Evolutionary conservation across 495 filamentous ascomycete species (phyloP).

Genomic region (Parathielavia appendiculata): DNA sequence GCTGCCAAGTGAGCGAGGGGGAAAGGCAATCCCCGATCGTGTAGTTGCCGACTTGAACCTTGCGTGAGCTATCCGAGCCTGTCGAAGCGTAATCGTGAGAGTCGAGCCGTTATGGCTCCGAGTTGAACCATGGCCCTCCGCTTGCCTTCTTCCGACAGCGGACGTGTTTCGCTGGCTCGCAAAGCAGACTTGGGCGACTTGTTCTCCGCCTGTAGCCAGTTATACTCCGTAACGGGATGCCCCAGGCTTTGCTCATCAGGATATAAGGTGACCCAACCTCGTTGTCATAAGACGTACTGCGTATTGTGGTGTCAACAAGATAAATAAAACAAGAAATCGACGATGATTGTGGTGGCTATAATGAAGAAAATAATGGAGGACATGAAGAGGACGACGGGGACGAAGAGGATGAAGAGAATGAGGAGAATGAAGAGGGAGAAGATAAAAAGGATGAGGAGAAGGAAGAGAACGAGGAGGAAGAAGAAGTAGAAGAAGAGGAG

Average conservation of each 20-base stretch:
- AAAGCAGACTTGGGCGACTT: neutral
- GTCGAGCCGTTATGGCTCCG: constrained; percentile 12
- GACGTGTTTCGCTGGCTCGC: neutral
- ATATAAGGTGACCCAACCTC: constrained; percentile 22
- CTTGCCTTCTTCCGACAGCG: constrained; percentile 14
- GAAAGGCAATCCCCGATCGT: constrained; percentile 11
- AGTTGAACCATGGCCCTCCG: constrained; percentile 25
- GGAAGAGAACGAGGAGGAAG: too few relatives aligned
- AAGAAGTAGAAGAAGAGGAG: too few relatives aligned
- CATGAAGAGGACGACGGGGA: too few relatives aligned
- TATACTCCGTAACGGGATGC: constrained; percentile 14
- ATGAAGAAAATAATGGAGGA: too few relatives aligned
- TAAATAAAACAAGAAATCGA: too few relatives aligned
- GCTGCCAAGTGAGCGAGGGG: neutral
- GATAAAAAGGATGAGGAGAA: too few relatives aligned
- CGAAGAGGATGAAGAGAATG: too few relatives aligned
- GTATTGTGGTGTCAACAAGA: too few relatives aligned
- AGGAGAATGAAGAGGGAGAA: too few relatives aligned
- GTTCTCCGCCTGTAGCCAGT: constrained; percentile 10
- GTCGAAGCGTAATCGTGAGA: constrained; percentile 19
- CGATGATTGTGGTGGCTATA: too few relatives aligned
- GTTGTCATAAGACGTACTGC: constrained; percentile 29
- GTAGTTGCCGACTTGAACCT: constrained; percentile 13
- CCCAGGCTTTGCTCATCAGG: constrained; percentile 22
- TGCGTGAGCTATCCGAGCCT: constrained; percentile 22